Conservation (phyloP, 1,139 yeast species). For the Pichia sp. region DNA sequence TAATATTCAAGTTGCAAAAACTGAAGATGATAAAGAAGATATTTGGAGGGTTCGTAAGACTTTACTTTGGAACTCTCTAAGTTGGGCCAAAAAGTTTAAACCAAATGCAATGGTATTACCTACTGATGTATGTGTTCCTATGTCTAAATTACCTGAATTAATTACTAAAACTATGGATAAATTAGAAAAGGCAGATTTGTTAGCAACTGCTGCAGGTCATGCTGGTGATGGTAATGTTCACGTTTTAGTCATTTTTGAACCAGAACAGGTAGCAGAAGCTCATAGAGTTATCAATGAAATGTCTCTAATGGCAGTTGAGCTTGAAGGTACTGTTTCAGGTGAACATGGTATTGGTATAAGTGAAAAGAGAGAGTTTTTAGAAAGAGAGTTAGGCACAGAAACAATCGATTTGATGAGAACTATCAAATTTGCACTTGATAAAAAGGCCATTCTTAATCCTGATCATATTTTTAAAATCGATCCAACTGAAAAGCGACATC, state of each 20-base stretch:
- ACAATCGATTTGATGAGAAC: slow-evolving; percentile 52
- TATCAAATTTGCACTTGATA: slow-evolving; percentile 49
- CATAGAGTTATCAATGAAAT: slow-evolving; percentile 41
- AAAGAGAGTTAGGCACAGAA: slow-evolving; percentile 44
- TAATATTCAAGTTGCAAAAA: slow-evolving; percentile 28
- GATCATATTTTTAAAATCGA: slow-evolving; percentile 57
- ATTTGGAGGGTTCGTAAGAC: slow-evolving; percentile 43
- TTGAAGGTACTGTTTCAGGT: slow-evolving; percentile 59
- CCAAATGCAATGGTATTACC: slow-evolving; percentile 51
- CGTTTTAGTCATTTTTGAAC: slow-evolving; percentile 42
- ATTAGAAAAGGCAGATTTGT: slow-evolving; percentile 38
- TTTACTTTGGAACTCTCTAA: slow-evolving; percentile 39
- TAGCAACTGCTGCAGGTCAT: slow-evolving; percentile 51
- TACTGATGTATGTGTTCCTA: slow-evolving; percentile 54
- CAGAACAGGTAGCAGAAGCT: slow-evolving; percentile 31
- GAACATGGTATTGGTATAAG: slow-evolving; percentile 62
- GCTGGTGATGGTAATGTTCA: slow-evolving; percentile 57
- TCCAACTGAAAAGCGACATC: slow-evolving; percentile 38
- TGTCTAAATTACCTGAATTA: slow-evolving; percentile 40
- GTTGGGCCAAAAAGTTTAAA: slow-evolving; percentile 30
- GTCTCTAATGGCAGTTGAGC: slow-evolving; percentile 41
- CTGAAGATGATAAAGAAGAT: slow-evolving; percentile 34
- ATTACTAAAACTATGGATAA: slow-evolving; percentile 46
- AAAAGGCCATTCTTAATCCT: slow-evolving; percentile 51
- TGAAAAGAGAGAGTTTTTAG: slow-evolving; percentile 42